phyloP scores from a whole-genome alignment of 2,329 filamentous ascomycete genomes.

The Teratosphaeria viscida region DNA sequence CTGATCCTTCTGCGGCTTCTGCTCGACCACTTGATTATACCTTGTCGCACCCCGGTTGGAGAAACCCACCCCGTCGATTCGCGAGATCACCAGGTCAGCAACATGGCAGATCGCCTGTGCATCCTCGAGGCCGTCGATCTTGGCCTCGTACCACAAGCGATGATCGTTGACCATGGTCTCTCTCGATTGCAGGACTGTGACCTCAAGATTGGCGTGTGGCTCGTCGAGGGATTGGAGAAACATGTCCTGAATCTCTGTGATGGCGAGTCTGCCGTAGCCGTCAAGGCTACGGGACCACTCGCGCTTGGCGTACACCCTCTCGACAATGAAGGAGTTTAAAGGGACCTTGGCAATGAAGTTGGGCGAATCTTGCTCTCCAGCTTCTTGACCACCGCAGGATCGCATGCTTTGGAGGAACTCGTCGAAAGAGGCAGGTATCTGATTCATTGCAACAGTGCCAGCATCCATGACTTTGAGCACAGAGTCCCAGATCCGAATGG shows the following conservation, averaged over 20 bases:
- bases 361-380: background rate
- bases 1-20: background rate
- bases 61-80: conserved; percentile 14
- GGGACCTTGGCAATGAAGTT: conserved; percentile 6
- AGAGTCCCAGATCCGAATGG: conserved; percentile 14
- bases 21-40: background rate
- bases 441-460: background rate
- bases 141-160: conserved; percentile 16
- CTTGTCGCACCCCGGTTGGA: conserved; percentile 2
- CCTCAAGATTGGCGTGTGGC: conserved; percentile 6
- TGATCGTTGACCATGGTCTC: conserved; percentile 2
- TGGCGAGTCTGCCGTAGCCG: background rate
- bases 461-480: conserved; percentile 2
- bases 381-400: background rate
- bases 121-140: conserved; percentile 2
- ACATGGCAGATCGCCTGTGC: conserved; percentile 3
- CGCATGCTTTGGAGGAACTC: conserved; percentile 4
- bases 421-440: background rate
- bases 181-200: background rate
- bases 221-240: background rate
- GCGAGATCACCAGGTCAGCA: conserved; percentile 6
- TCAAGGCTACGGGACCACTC: conserved; percentile 3
- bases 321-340: conserved; percentile 5
- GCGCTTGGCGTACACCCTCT: conserved; percentile 9
- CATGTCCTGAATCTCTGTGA: conserved; percentile 6